Percentiles rank a stretch among this genome's conserved stretches.
Conservation (phyloP, 139 green algal genomes). For the Chlorella vulgaris region DNA sequence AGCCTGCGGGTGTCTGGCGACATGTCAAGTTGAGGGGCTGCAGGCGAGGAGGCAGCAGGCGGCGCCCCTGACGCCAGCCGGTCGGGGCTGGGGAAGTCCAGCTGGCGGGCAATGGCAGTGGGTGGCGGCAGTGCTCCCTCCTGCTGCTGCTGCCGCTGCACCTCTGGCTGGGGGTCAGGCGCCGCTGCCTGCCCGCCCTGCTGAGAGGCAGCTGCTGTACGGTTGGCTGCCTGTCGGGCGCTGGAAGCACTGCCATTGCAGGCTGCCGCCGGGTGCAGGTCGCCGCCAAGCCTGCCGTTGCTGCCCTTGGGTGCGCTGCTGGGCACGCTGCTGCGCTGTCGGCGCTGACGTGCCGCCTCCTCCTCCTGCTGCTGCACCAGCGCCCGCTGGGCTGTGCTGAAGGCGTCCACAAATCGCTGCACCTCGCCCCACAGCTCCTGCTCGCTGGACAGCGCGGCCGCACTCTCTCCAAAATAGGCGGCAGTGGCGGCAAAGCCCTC, state of each 20-base stretch:
- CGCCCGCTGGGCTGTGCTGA: conserved; percentile 32
- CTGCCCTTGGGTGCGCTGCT: not conserved
- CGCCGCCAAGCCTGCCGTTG: not conserved
- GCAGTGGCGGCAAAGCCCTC: conserved; percentile 37
- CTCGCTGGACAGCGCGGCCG: conserved; percentile 32
- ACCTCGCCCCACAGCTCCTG: conserved; percentile 48
- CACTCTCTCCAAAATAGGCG: conserved; percentile 47
- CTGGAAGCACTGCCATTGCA: not conserved
- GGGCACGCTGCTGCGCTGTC: not conserved
- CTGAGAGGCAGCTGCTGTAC: no score
- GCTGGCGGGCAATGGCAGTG: not conserved
- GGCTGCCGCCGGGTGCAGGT: not conserved
- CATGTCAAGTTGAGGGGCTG: no score
- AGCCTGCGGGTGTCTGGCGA: no score
- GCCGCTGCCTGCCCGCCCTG: no score
- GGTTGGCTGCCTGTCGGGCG: not conserved
- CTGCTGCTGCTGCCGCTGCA: not conserved
- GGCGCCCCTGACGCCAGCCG: no score
- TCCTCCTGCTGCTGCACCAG: not conserved
- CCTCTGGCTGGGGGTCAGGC: not conserved
- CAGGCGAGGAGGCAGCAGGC: no score
- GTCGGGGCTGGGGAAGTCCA: not conserved
- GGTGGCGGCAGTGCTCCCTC: not conserved
- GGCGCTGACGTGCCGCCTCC: not conserved
- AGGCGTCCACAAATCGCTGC: conserved; percentile 29